phyloP scores from a whole-genome alignment of 306 rosid species.

The Citrullus amarus region DNA sequence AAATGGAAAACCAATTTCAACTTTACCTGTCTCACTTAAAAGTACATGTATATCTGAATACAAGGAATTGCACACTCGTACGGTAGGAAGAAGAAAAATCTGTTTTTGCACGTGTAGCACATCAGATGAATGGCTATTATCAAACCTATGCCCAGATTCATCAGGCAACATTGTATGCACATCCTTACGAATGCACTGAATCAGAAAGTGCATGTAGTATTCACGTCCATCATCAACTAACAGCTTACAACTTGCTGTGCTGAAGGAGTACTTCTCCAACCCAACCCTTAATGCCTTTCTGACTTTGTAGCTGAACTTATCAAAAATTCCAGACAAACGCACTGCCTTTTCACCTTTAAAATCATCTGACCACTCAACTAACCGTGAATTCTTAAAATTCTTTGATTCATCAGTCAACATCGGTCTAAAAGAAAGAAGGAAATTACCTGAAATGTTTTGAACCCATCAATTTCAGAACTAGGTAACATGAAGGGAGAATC shows the following conservation, averaged over 20 bases:
- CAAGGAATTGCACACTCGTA: conserved; percentile 65
- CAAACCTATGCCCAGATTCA: conserved; percentile 20
- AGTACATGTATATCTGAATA: conserved; percentile 58
- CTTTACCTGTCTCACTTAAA: conserved; percentile 73
- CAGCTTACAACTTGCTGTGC: conserved; percentile 55
- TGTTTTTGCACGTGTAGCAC: conserved; percentile 75
- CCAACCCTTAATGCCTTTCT: conserved; percentile 56
- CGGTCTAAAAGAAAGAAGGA: conserved; percentile 79
- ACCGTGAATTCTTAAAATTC: conserved; percentile 30
- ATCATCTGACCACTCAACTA: conserved; percentile 69
- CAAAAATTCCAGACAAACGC: conserved; percentile 69
- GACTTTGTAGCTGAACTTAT: conserved; percentile 72
- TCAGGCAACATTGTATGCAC: conserved; percentile 51
- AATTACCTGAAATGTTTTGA: conserved; percentile 69
- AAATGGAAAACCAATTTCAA: conserved; percentile 7
- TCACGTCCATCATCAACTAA: conserved; percentile 35
- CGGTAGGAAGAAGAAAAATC: conserved; percentile 82
- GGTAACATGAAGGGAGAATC: background rate
- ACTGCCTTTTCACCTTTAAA: conserved; percentile 89
- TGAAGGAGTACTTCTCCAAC: conserved; percentile 53
- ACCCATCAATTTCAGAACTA: conserved; percentile 19
- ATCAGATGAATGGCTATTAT: conserved; percentile 35
- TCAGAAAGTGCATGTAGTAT: conserved; percentile 61
- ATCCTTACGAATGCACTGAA: conserved; percentile 57
- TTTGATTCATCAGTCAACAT: conserved; percentile 31